Percentiles rank a stretch among this genome's conserved stretches.
These are phyloP conservation scores for Paramecium pentaurelia DNA, from an alignment of 73 alveolate species.

Conservation along the genomic window DNA sequence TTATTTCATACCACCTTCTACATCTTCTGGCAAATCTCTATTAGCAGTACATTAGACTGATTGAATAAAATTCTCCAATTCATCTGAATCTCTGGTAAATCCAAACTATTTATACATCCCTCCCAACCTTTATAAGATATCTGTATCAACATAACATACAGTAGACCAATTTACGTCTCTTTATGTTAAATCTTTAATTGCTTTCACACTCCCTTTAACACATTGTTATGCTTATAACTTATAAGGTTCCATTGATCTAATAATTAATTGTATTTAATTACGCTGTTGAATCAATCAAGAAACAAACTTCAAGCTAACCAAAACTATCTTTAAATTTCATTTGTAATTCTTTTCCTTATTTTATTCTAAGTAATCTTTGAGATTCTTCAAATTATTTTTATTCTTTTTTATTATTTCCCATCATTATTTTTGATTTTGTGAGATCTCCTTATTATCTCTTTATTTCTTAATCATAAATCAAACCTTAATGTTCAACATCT, in stretches of 20 bases:
- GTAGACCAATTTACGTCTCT: neutral
- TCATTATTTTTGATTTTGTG: neutral
- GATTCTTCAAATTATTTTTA: neutral
- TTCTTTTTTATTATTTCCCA: neutral
- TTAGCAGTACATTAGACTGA: constrained; percentile 49
- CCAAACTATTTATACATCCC: neutral
- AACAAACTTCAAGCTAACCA: neutral
- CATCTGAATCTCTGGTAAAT: neutral
- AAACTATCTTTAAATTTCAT: neutral
- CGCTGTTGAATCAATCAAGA: neutral
- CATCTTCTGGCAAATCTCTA: constrained; percentile 74
- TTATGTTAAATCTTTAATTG: neutral
- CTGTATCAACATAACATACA: neutral
- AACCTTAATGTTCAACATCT: neutral
- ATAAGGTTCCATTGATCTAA: constrained; percentile 27
- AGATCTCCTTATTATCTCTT: neutral
- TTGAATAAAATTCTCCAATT: neutral
- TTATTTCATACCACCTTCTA: constrained; percentile 66
- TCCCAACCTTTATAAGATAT: neutral
- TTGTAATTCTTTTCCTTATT: neutral
- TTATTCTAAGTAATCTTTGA: neutral
- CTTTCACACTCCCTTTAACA: neutral
- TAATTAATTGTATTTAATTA: neutral
- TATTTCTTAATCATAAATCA: neutral
- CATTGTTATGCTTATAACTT: neutral